These are phyloP conservation scores for Oidiodendron maius DNA, from an alignment of 495 filamentous ascomycete species.

Conservation along the genomic window DNA sequence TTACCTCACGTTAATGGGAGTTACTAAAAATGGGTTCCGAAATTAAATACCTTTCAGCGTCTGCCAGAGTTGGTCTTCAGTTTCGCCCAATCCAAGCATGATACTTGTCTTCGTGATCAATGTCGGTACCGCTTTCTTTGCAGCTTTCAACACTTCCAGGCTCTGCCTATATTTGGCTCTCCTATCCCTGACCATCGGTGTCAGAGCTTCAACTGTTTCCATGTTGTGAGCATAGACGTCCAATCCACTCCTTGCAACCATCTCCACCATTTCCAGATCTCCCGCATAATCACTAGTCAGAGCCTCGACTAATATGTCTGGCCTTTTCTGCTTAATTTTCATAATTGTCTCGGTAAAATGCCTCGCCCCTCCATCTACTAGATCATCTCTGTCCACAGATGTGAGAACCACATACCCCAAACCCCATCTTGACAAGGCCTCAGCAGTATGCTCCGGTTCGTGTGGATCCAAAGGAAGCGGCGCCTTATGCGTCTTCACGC, in stretches of 20 bases:
- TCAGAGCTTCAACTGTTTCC: conserved; percentile 88
- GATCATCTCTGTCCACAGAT: conserved; percentile 86
- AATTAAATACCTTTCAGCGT: conserved; percentile 54
- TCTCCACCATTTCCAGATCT: conserved; percentile 70
- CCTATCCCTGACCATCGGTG: conserved; percentile 83
- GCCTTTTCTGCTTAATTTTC: conserved; percentile 86
- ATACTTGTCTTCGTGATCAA: conserved; percentile 96
- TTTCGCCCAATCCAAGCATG: conserved; percentile 94
- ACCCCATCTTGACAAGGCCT: conserved; percentile 88
- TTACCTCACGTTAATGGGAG: neutral
- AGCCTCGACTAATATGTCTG: conserved; percentile 86
- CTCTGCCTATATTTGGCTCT: conserved; percentile 86
- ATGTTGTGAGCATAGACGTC: conserved; percentile 98
- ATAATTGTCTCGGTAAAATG: conserved; percentile 95
- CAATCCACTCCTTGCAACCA: conserved; percentile 80
- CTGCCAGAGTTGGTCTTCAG: conserved; percentile 79
- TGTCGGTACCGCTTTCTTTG: conserved; percentile 65
- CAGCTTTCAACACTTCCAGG: conserved; percentile 70
- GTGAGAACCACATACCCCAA: conserved; percentile 95
- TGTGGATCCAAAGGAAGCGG: conserved; percentile 87
- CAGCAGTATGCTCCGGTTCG: conserved; percentile 94
- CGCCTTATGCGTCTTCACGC: conserved; percentile 76
- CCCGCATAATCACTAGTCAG: conserved; percentile 87
- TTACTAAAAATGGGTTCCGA: conserved; percentile 10
- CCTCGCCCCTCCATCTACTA: conserved; percentile 77